Evolutionary conservation across 108 stramenopile species (phyloP), one percentile per base, ranked within the genome.

Genomic region (Tribonema minus): DNA sequence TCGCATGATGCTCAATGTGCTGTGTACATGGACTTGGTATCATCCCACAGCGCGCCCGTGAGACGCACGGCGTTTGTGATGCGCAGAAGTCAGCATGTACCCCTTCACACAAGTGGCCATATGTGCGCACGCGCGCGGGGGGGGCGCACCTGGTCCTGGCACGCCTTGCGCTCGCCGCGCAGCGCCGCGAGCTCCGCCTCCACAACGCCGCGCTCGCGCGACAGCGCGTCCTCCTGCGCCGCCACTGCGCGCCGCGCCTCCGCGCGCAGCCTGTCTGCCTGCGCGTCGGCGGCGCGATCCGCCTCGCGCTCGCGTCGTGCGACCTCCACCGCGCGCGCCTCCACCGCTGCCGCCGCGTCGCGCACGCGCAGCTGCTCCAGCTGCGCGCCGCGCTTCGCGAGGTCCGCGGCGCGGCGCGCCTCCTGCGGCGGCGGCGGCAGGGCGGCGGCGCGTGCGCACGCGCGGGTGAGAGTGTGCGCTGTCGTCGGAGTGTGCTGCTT

Each of bases 131-230:
- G n/a, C n/a, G n/a, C n/a, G n/a, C n/a, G 9, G 46, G 46, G 9
- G 46, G 9, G 64, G 3, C 59, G 35, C 58, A 75, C 62, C 41
- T 65, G 63, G 33, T 75, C 73, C 54, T 75, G 73, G 35, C 73
- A 75, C n/a, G 73, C 73, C 41, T 64, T 75, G 62, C 73, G 35
- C 73, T 75, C 73, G 23, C 62, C 73, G 28, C 73, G 64, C 29
- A 75, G 37, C 39, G 73, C 73, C 58, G 33, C 73, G 46, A 66
- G 54, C 64, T 75, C 73, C 30, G 60, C 35, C 0, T 26, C 27
- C 0, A 75, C 26, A 15, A 75, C 61, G 2, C 36, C 54, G 59
- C 73, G 60, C 64, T 75, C 73, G 34, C 64, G 20, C 25, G 40
- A 7, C 27, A 64, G 26, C 12, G 62, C 74, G 23, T 76, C 64